Percentiles rank a stretch among this genome's conserved stretches.
These are phyloP conservation scores for Groenewaldozyma sp. DNA, from an alignment of 1,139 yeast species.

Conservation along the genomic window DNA sequence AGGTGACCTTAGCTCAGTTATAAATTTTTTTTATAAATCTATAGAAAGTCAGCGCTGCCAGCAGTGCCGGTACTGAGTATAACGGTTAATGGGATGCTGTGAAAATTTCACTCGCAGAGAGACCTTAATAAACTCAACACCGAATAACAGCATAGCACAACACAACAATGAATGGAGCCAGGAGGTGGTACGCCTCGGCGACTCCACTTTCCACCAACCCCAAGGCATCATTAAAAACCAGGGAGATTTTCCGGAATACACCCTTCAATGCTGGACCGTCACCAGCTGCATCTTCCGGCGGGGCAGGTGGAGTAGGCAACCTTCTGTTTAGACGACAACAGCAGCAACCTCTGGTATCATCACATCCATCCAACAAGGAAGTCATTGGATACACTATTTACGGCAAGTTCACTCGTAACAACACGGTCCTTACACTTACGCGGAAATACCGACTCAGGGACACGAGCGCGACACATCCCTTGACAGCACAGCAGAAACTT, in stretches of 20 bases:
- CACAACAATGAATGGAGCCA: too few species aligned
- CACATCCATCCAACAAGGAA: slow-evolving; percentile 21
- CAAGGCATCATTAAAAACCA: neutral
- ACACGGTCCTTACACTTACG: slow-evolving; percentile 69
- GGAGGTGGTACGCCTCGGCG: neutral
- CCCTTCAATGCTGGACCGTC: neutral
- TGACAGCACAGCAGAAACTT: slow-evolving; percentile 61
- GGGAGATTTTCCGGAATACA: neutral
- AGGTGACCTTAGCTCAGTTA: too few species aligned
- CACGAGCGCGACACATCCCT: slow-evolving; percentile 12
- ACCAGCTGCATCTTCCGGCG: too few species aligned
- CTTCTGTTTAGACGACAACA: neutral
- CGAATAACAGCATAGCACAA: too few species aligned
- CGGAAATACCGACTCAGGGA: slow-evolving; percentile 46
- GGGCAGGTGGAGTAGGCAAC: too few species aligned
- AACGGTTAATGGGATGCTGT: too few species aligned
- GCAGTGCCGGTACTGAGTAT: too few species aligned
- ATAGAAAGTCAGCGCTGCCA: too few species aligned
- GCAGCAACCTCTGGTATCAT: slow-evolving; percentile 1
- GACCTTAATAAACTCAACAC: too few species aligned
- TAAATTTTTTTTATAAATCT: too few species aligned
- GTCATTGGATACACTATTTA: slow-evolving; percentile 57
- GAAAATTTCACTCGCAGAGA: too few species aligned
- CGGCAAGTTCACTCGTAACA: slow-evolving; percentile 71
- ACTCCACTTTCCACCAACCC: neutral